Percentiles rank a stretch among this genome's conserved stretches.
These are phyloP conservation scores for Hortaea werneckii DNA, from an alignment of 2,329 filamentous ascomycete species.

Conservation along the genomic window DNA sequence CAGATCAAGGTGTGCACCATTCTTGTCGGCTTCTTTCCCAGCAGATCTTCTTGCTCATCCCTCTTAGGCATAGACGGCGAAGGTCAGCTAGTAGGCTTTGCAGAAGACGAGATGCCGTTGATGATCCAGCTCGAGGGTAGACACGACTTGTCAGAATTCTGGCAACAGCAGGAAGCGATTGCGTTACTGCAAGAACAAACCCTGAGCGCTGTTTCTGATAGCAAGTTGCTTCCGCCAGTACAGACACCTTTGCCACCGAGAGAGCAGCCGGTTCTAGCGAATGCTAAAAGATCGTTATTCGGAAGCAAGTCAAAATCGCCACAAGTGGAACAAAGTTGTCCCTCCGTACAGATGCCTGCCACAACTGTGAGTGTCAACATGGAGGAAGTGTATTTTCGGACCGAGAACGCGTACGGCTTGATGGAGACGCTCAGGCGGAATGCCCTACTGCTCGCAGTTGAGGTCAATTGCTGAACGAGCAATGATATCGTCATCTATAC, in stretches of 20 bases:
- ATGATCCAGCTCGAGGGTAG: slow-evolving; percentile 20
- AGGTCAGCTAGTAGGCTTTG: slow-evolving; percentile 18
- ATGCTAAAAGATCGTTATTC: slow-evolving; percentile 9
- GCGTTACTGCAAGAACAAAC: slow-evolving; percentile 16
- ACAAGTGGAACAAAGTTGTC: not conserved
- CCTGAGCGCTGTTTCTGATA: slow-evolving; percentile 9
- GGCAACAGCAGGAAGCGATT: slow-evolving; percentile 23
- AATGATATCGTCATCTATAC: too few species aligned
- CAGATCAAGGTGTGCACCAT: slow-evolving; percentile 20
- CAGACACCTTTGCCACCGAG: slow-evolving; percentile 4
- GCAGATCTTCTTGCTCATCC: not conserved
- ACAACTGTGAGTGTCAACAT: slow-evolving; percentile 23
- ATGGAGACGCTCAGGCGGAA: slow-evolving; percentile 28
- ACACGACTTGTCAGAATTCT: slow-evolving; percentile 21
- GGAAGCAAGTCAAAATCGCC: slow-evolving; percentile 14
- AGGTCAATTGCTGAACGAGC: too few species aligned
- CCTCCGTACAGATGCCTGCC: not conserved
- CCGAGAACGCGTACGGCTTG: slow-evolving; percentile 35
- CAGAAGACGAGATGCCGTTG: slow-evolving; percentile 16
- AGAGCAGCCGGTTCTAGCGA: not conserved
- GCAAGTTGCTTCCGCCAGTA: not conserved
- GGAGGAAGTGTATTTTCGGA: slow-evolving; percentile 32
- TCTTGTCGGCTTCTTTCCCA: too few species aligned
- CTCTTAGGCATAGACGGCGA: slow-evolving; percentile 7
- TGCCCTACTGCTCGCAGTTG: too few species aligned